These are phyloP conservation scores for Schwanniomyces vanrijiae DNA, from an alignment of 805 yeast species.

Conservation along the genomic window DNA sequence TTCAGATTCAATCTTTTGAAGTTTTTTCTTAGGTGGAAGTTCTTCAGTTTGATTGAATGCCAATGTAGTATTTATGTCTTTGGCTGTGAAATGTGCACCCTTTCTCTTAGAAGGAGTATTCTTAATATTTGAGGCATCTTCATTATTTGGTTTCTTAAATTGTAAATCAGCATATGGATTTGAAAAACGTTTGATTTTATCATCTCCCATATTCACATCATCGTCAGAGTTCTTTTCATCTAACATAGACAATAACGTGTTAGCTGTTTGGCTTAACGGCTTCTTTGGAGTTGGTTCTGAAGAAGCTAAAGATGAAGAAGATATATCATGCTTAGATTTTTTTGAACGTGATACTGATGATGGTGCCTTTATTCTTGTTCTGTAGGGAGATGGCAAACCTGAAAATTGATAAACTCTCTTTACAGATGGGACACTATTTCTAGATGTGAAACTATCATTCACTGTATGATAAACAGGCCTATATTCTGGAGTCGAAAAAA, in stretches of 20 bases:
- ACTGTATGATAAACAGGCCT: slow-evolving; percentile 37
- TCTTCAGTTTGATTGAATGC: slow-evolving; percentile 32
- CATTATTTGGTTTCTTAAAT: slow-evolving; percentile 9
- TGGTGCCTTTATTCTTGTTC: slow-evolving; percentile 39
- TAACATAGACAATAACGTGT: slow-evolving; percentile 35
- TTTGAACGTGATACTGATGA: slow-evolving; percentile 12
- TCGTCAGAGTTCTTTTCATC: slow-evolving; percentile 22
- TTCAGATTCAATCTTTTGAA: neutral
- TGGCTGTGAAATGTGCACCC: slow-evolving; percentile 24
- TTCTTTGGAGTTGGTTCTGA: slow-evolving; percentile 6
- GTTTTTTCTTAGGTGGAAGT: slow-evolving; percentile 10
- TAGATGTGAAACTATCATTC: slow-evolving; percentile 19
- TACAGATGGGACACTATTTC: slow-evolving; percentile 28
- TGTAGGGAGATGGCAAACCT: slow-evolving; percentile 45
- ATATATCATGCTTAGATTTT: neutral
- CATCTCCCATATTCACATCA: slow-evolving; percentile 3
- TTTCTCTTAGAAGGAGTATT: slow-evolving; percentile 6
- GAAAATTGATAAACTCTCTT: slow-evolving; percentile 46
- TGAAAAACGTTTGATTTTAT: slow-evolving; percentile 14
- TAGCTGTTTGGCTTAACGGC: slow-evolving; percentile 37
- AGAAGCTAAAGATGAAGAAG: neutral
- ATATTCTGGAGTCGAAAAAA: slow-evolving; percentile 35
- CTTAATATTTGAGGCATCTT: neutral
- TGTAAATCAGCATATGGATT: slow-evolving; percentile 17
- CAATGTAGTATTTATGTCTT: slow-evolving; percentile 37